Evolutionary conservation across 164 flowering plant genomes (phyloP), one percentile per base, ranked within the genome.

Genomic region (Nymphaea thermarum): DNA sequence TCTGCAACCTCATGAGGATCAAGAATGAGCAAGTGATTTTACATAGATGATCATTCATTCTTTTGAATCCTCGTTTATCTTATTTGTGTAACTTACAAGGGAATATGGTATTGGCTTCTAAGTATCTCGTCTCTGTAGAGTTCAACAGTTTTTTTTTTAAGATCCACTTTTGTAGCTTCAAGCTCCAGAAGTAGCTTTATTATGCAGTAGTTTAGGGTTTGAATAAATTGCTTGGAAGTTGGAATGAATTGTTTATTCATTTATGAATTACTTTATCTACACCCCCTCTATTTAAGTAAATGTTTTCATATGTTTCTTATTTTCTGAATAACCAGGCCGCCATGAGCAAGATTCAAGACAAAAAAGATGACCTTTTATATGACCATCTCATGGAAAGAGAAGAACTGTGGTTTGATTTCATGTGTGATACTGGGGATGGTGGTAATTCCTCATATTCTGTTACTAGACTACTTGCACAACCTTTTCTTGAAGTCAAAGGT

Each of bases 401-500:
- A 65, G 97, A 87, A 6, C 63, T 95, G 4, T 95, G 99, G 99
- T 92, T 95, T 85, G 99, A 95, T 72, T 95, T 95, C 79, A 95
- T 95, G 98, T 96, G 98, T 44, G 99, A 95, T 80, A 95, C 99
- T 62, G 99, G 99, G 60, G 99, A 95, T 84, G 98, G 99, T 76
- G 99, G 99, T 64, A 95, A 95, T 71, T 92, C 99, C 43, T 87
- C 99, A 43, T 95, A 92, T 77, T 11, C 87, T 67, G 87, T 95
- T 60, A 94, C 99, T 63, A 83, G 89, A 42, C 80, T 95, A 68
- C 94, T 95, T 72, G 99, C 99, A 71, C 98, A 89, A 70, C 98
- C 91, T 73, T 78, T 79, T 63, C 67, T 95, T 69, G 67, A 43
- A 44, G 43, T 85, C 16, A 72, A 67, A n/a, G 60, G 0, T 68